Evolutionary conservation across 129 eudicot genomes (phyloP).

Genomic region (Flaveria linearis): DNA sequence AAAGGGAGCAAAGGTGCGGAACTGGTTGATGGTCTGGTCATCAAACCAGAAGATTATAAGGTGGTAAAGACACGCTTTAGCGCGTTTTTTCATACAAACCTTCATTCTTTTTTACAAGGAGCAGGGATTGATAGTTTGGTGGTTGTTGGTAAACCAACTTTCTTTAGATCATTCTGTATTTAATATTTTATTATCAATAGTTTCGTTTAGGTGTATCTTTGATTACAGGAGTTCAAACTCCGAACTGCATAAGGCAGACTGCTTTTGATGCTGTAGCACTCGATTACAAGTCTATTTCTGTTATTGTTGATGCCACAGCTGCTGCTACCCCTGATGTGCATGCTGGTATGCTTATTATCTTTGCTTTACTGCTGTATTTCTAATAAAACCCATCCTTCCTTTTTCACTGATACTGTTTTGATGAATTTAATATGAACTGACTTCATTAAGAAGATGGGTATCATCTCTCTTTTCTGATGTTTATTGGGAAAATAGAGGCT

Average conservation of each 20-base stretch:
- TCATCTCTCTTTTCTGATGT: no score
- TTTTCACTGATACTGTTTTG: neutral
- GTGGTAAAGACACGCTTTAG: conserved; percentile 89
- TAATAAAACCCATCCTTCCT: no score
- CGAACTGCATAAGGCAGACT: conserved; percentile 48
- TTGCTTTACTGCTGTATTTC: neutral
- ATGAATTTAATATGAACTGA: no score
- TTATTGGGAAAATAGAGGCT: no score
- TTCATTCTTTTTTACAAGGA: conserved; percentile 75
- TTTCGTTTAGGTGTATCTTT: neutral
- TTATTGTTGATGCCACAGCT: conserved; percentile 49
- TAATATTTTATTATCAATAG: neutral
- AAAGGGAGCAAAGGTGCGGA: conserved; percentile 85
- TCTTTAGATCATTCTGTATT: conserved; percentile 1
- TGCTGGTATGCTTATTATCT: conserved; percentile 36
- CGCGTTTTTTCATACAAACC: conserved; percentile 82
- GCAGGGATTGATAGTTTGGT: conserved; percentile 63
- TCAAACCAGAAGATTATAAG: conserved; percentile 77
- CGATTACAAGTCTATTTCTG: conserved; percentile 41
- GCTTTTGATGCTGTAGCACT: conserved; percentile 47
- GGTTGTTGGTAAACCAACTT: conserved; percentile 52
- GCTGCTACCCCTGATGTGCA: conserved; percentile 48
- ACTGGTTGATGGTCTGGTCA: conserved; percentile 72
- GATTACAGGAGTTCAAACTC: conserved; percentile 86
- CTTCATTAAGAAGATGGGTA: no score